Evolutionary conservation across 495 filamentous ascomycete genomes (phyloP).

Genomic region (Annulohypoxylon stygium): DNA sequence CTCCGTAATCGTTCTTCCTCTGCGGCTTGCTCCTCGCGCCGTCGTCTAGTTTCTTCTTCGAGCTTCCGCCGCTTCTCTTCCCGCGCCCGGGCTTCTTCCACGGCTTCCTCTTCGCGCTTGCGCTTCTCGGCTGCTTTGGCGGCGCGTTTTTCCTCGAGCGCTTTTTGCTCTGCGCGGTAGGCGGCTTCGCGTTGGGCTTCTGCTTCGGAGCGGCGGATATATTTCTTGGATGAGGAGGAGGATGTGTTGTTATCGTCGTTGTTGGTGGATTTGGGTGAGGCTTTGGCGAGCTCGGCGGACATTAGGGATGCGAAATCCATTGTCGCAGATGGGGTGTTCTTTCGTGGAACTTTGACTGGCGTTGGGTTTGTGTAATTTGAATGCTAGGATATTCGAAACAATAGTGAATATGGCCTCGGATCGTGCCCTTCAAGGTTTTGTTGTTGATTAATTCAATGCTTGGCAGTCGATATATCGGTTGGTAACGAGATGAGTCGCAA

Average conservation of each 20-base stretch:
- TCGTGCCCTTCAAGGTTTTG: background rate
- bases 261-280: constrained; percentile 60
- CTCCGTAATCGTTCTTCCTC: constrained; percentile 65
- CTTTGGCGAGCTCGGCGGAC: constrained; percentile 87
- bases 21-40: constrained; percentile 78
- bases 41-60: constrained; percentile 79
- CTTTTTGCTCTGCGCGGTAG: constrained; percentile 83
- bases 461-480: background rate
- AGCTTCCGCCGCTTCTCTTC: constrained; percentile 84
- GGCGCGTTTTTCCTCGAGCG: constrained; percentile 74
- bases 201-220: constrained; percentile 84
- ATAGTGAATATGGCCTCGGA: background rate
- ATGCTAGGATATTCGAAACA: background rate
- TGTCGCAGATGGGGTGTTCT: constrained; percentile 42
- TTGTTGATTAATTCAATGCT: background rate
- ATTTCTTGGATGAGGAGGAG: constrained; percentile 73
- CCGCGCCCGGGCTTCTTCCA: constrained; percentile 71
- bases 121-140: constrained; percentile 79
- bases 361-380: background rate
- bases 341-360: background rate
- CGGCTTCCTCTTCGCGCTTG: constrained; percentile 90
- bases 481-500: background rate
- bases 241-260: constrained; percentile 33
- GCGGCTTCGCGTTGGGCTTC: constrained; percentile 85
- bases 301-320: constrained; percentile 98